Conservation (phyloP, 225 moss, liverwort and hornwort species). For the Lunularia cruciata region DNA sequence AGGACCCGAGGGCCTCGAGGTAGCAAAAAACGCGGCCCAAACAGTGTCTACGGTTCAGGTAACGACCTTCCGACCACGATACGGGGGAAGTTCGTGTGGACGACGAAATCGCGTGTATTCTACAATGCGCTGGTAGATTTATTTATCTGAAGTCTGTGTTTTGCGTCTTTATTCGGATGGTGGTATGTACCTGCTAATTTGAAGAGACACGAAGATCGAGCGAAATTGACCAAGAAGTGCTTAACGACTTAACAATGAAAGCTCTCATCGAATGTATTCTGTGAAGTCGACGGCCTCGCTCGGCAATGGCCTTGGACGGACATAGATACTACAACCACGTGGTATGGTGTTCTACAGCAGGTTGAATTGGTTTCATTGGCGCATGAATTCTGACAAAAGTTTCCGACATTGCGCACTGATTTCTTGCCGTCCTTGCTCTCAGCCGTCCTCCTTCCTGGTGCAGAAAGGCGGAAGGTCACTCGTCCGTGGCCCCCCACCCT, state of each 20-base stretch:
- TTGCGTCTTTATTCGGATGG: too few species aligned
- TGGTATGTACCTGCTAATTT: too few species aligned
- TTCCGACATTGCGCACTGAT: background rate
- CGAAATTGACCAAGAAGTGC: too few species aligned
- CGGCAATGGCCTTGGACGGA: too few species aligned
- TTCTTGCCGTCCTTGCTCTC: background rate
- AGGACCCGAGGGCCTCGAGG: background rate
- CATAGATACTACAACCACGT: background rate
- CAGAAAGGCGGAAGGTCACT: background rate
- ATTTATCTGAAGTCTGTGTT: too few species aligned
- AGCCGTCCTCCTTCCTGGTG: background rate
- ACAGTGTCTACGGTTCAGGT: background rate
- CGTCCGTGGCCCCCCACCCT: background rate
- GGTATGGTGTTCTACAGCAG: conserved; percentile 1
- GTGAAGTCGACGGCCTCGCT: too few species aligned
- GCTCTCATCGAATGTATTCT: too few species aligned
- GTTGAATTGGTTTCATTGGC: background rate
- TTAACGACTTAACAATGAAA: too few species aligned
- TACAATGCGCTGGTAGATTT: too few species aligned
- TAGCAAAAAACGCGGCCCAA: background rate
- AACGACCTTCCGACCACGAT: background rate
- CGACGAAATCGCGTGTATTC: too few species aligned
- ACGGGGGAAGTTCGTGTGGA: background rate
- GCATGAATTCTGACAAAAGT: background rate
- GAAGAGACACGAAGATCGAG: too few species aligned